phyloP scores from a whole-genome alignment of 306 rosid genomes.

The Malus domestica region ASM211411v1 NC_041793.1:17802001-17802500 shows the following conservation, averaged over 20 bases:
- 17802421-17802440: too few relatives aligned
- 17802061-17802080: background rate
- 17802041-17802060: background rate
- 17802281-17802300: conserved; percentile 32
- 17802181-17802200: conserved; percentile 53
- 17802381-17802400: too few relatives aligned
- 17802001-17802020: conserved; percentile 21
- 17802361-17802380: too few relatives aligned
- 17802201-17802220: conserved; percentile 88
- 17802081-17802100: conserved; percentile 11
- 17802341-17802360: too few relatives aligned
- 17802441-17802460: too few relatives aligned
- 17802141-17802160: conserved; percentile 33
- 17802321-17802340: too few relatives aligned
- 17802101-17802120: conserved; percentile 27
- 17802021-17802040: conserved; percentile 2
- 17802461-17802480: too few relatives aligned
- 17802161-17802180: conserved; percentile 60
- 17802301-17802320: too few relatives aligned
- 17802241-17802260: conserved; percentile 56
- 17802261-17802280: conserved; percentile 42
- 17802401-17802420: too few relatives aligned
- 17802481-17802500: too few relatives aligned
- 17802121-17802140: conserved; percentile 35
- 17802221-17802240: conserved; percentile 63